phyloP scores from a whole-genome alignment of 805 yeast genomes.

The Zygotorulaspora florentina region DNA sequence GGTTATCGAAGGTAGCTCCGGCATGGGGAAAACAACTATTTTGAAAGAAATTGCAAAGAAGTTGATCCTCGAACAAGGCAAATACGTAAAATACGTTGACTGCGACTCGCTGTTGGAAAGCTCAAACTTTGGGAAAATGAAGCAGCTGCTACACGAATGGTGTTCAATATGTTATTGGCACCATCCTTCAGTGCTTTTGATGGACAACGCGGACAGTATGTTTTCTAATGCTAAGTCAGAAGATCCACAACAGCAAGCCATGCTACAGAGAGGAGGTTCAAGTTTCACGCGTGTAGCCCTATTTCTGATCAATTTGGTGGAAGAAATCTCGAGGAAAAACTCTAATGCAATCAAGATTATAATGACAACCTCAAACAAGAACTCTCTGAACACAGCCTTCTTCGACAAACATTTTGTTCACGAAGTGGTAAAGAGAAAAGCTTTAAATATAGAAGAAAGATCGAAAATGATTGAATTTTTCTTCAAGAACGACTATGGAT shows the following conservation, averaged over 20 bases:
- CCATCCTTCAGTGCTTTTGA: conserved; percentile 65
- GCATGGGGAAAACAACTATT: conserved; percentile 73
- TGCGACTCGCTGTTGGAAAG: conserved; percentile 45
- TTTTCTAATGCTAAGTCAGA: conserved; percentile 49
- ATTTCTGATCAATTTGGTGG: conserved; percentile 46
- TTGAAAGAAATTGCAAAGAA: conserved; percentile 40
- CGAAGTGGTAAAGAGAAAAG: conserved; percentile 50
- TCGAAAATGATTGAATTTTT: conserved; percentile 44
- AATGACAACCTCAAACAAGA: conserved; percentile 60
- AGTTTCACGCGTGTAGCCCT: conserved; percentile 64
- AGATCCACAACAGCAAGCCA: conserved; percentile 16
- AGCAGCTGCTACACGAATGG: conserved; percentile 42
- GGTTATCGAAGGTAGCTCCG: conserved; percentile 67
- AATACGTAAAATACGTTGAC: conserved; percentile 45
- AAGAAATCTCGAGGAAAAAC: conserved; percentile 32
- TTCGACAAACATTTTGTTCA: conserved; percentile 69
- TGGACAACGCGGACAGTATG: conserved; percentile 75
- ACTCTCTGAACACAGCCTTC: conserved; percentile 55
- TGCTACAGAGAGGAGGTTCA: conserved; percentile 43
- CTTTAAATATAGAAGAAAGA: conserved; percentile 69
- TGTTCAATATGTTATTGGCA: conserved; percentile 59
- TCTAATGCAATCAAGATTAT: conserved; percentile 51
- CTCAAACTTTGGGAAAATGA: conserved; percentile 36
- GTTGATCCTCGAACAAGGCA: conserved; percentile 33
- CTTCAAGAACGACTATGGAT: conserved; percentile 29